phyloP scores from a whole-genome alignment of 1,139 yeast genomes.

The Diutina siamensis region DNA sequence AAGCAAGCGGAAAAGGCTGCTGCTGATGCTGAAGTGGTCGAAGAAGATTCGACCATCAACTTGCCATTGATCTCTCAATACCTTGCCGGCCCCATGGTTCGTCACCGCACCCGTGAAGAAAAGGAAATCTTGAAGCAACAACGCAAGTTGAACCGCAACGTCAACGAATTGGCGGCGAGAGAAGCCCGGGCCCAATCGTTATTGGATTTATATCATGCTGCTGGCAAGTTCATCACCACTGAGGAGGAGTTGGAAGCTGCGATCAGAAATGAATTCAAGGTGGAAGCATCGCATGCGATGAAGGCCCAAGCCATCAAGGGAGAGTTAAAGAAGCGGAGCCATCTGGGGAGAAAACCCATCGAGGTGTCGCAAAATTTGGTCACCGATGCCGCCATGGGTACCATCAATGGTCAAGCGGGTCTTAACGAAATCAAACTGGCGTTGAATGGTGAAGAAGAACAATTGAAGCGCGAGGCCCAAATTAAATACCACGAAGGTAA shows the following conservation, averaged over 20 bases:
- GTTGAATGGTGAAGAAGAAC: constrained; percentile 18
- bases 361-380: constrained; percentile 23
- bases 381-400: constrained; percentile 26
- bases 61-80: constrained; percentile 71
- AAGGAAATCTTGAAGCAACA: constrained; percentile 24
- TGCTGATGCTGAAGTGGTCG: background rate
- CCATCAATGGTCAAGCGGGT: constrained; percentile 35
- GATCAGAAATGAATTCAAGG: constrained; percentile 45
- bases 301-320: background rate
- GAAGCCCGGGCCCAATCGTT: constrained; percentile 43
- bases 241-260: constrained; percentile 50
- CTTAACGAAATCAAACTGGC: constrained; percentile 32
- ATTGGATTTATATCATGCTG: constrained; percentile 61
- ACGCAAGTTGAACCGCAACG: constrained; percentile 25
- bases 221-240: constrained; percentile 53
- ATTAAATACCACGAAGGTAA: background rate
- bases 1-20: background rate
- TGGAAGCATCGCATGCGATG: constrained; percentile 8
- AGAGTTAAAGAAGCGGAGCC: constrained; percentile 17
- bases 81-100: constrained; percentile 57
- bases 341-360: background rate
- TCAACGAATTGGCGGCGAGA: constrained; percentile 20
- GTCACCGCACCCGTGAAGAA: constrained; percentile 56
- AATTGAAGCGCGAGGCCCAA: background rate
- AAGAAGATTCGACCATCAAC: constrained; percentile 37